Conservation (phyloP, 2,329 filamentous ascomycete genomes). For the Anisogramma anomala region DNA sequence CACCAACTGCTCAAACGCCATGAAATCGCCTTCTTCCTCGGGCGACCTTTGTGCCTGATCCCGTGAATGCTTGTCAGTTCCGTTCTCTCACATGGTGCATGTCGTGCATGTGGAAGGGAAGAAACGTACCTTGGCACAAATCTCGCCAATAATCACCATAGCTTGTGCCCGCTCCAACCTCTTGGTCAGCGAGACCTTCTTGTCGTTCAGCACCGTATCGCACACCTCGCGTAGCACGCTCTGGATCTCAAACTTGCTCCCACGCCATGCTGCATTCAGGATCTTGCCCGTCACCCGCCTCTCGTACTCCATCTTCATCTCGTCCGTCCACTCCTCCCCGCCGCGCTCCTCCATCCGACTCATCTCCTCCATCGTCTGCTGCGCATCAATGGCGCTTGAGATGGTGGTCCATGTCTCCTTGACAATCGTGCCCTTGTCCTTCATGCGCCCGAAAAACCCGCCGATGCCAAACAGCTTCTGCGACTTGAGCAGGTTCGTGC, state of each 20-base stretch:
- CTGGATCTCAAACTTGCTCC: constrained; percentile 96
- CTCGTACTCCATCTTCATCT: constrained; percentile 93
- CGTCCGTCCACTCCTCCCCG: constrained; percentile 96
- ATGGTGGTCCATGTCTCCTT: constrained; percentile 99
- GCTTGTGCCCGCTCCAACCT: constrained; percentile 84
- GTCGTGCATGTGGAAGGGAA: background rate
- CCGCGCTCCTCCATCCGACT: constrained; percentile 87
- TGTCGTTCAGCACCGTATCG: constrained; percentile 70
- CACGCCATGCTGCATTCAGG: constrained; percentile 88
- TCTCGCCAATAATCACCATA: constrained; percentile 74
- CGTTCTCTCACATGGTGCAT: constrained; percentile 1
- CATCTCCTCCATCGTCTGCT: constrained; percentile 99
- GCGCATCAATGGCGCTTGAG: constrained; percentile 87
- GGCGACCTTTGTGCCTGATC: constrained; percentile 71
- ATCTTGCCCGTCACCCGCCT: constrained; percentile 96
- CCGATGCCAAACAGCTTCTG: constrained; percentile 96
- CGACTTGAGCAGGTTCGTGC: constrained; percentile 75
- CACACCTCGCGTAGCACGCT: constrained; percentile 90
- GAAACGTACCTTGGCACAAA: constrained; percentile 66
- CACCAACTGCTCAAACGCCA: constrained; percentile 96
- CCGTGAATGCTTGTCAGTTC: constrained; percentile 11
- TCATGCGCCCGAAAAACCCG: constrained; percentile 86
- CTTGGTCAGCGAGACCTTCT: constrained; percentile 71
- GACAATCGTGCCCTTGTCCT: constrained; percentile 91
- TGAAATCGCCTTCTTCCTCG: constrained; percentile 96